Evolutionary conservation across 2,329 filamentous ascomycete genomes (phyloP), one percentile per base, ranked within the genome.

Genomic region (Phialophora expanda): DNA sequence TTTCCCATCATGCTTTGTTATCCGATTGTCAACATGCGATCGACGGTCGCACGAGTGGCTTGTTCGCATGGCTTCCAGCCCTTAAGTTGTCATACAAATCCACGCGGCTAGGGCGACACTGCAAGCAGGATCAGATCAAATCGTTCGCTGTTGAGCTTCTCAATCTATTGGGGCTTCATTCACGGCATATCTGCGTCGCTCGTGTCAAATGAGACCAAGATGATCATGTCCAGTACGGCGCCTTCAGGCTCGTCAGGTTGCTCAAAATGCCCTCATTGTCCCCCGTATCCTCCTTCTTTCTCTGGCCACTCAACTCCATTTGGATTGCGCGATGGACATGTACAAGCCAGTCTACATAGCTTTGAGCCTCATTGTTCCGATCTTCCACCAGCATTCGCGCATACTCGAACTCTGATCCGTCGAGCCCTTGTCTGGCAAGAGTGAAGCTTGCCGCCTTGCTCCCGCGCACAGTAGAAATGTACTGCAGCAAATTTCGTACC

Each of bases 261-360:
- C 79, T 77, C 69, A 82, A 75, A 41, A 81, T 77, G 24, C 79
- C 75, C 66, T 82, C 80, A 14, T 75, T 67, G 48, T 73, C 74
- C 11, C 72, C 74, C 48, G 66, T 64, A 20, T 66, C 64, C 30
- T 82, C 80, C 66, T 79, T 80, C 72, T 81, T 82, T 59, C 80
- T 77, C 68, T 83, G 81, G 41, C 81, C 81, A 56, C 83, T 82
- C 71, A 87, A 77, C 85, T 99, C 95, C 70, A 97, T 83, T 76
- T 97, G 93, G 70, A 99, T 95, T 72, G 91, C 89, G 73, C 94
- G 90, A 79, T 99, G 95, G 69, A 98, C 85, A 78, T 97, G 91
- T 65, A 99, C 95, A 74, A 99, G 83, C 95, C 95, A 99, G 80
- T 99, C 95, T 38, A 98, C 95, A 78, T 98, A 99, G 76, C 91